Conservation (phyloP, 1,284 basidiomycete species). For the Ustilago nuda region DNA sequence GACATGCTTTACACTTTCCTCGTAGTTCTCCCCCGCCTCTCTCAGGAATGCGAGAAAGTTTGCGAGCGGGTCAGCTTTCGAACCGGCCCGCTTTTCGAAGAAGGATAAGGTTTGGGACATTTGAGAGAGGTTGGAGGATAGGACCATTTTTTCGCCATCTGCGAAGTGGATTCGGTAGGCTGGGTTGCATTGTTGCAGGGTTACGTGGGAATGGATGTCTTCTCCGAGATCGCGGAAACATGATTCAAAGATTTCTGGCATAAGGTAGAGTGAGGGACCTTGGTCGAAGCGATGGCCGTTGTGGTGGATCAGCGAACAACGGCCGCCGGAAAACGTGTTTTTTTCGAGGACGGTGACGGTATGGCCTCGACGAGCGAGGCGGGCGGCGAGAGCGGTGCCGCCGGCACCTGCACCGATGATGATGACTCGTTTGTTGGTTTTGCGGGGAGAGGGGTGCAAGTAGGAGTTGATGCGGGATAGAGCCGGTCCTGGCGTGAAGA, state of each 20-base stretch:
- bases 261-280: conserved; percentile 72
- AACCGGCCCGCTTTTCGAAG: conserved; percentile 72
- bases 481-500: conserved; percentile 7
- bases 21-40: conserved; percentile 71
- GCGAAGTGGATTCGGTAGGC: conserved; percentile 64
- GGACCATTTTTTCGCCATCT: conserved; percentile 66
- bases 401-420: conserved; percentile 72
- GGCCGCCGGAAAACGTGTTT: conserved; percentile 70
- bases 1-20: conserved; percentile 71
- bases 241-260: conserved; percentile 72
- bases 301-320: conserved; percentile 72
- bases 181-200: conserved; percentile 66
- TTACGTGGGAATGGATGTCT: conserved; percentile 70
- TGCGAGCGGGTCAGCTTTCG: conserved; percentile 58
- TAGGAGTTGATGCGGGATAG: conserved; percentile 26
- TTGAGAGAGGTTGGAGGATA: conserved; percentile 71
- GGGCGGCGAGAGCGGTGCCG: conserved; percentile 71
- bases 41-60: conserved; percentile 70
- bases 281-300: conserved; percentile 71
- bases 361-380: conserved; percentile 71
- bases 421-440: conserved; percentile 54
- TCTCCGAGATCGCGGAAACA: conserved; percentile 72
- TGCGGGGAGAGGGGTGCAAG: background rate
- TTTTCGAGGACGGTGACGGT: conserved; percentile 71
- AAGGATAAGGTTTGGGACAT: conserved; percentile 72